Conservation (phyloP, 2,329 filamentous ascomycete genomes). For the Hymenoscyphus fraxineus region DNA sequence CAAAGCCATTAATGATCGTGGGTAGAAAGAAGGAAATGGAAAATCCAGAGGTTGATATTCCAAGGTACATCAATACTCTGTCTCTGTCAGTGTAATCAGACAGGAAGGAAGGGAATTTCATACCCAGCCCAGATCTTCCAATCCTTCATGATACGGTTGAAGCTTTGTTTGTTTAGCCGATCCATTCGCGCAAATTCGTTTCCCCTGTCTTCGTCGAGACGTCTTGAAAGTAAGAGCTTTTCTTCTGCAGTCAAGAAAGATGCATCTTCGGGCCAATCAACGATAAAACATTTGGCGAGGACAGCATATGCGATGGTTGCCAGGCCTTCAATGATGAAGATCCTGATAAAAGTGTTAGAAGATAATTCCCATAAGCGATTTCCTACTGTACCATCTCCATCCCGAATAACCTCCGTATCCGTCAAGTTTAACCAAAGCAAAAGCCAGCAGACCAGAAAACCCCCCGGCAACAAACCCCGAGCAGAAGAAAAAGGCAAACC, state of each 20-base stretch:
- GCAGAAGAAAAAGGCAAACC: constrained; percentile 52
- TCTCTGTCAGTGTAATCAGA: not conserved
- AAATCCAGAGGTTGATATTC: constrained; percentile 48
- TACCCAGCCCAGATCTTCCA: constrained; percentile 42
- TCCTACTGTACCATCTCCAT: constrained; percentile 48
- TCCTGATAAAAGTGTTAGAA: not conserved
- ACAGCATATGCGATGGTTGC: not conserved
- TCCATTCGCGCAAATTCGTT: constrained; percentile 26
- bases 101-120: not conserved
- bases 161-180: constrained; percentile 34
- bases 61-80: constrained; percentile 51
- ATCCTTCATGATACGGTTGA: constrained; percentile 42
- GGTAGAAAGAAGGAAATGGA: constrained; percentile 32
- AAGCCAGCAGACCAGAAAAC: constrained; percentile 53
- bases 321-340: not conserved
- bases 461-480: constrained; percentile 51
- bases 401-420: constrained; percentile 49
- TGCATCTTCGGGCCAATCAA: not conserved
- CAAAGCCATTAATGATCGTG: constrained; percentile 18
- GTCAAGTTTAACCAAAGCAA: constrained; percentile 50
- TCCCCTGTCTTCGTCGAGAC: constrained; percentile 24
- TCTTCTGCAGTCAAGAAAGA: constrained; percentile 37
- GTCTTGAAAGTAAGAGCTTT: constrained; percentile 25
- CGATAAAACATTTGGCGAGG: not conserved
- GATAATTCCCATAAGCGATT: constrained; percentile 39